A percentile compares a stretch with the other conserved stretches of the same genome.
phyloP scores from a whole-genome alignment of 306 rosid genomes.

The Ammopiptanthus mongolicus region DNA sequence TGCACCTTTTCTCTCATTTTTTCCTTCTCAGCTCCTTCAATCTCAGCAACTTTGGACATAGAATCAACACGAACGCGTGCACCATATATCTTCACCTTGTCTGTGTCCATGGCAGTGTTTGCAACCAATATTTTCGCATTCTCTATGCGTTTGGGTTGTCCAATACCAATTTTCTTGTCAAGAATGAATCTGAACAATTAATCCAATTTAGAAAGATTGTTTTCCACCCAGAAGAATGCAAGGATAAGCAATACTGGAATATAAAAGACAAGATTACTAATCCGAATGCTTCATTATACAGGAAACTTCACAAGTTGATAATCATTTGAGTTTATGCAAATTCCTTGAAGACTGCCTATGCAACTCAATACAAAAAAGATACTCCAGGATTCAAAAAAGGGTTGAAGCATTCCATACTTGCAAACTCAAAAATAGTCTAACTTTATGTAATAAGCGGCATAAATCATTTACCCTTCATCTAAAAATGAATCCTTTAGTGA shows the following conservation, averaged over 20 bases:
- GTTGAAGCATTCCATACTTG: neutral
- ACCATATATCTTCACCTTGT: slow-evolving; percentile 93
- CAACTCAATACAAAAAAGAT: neutral
- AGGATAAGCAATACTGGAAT: neutral
- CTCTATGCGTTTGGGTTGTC: slow-evolving; percentile 94
- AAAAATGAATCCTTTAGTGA: slow-evolving; percentile 81
- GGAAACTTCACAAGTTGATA: neutral
- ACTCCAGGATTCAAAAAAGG: neutral
- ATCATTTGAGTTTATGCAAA: neutral
- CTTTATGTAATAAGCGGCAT: neutral
- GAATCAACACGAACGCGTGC: slow-evolving; percentile 97
- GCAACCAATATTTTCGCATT: slow-evolving; percentile 91
- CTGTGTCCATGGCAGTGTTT: slow-evolving; percentile 98
- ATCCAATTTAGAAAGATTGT: neutral
- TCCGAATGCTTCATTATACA: neutral
- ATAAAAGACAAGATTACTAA: neutral
- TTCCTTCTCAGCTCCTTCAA: slow-evolving; percentile 92
- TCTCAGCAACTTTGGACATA: slow-evolving; percentile 90
- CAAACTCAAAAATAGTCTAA: neutral
- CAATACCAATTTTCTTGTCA: slow-evolving; percentile 99
- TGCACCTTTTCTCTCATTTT: slow-evolving; percentile 96
- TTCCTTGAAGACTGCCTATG: neutral
- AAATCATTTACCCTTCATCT: slow-evolving; percentile 73
- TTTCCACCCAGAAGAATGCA: neutral
- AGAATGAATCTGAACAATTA: slow-evolving; percentile 72